These are phyloP conservation scores for Laetiporus sulphureus DNA, from an alignment of 1,284 basidiomycete species.

Conservation along the genomic window DNA sequence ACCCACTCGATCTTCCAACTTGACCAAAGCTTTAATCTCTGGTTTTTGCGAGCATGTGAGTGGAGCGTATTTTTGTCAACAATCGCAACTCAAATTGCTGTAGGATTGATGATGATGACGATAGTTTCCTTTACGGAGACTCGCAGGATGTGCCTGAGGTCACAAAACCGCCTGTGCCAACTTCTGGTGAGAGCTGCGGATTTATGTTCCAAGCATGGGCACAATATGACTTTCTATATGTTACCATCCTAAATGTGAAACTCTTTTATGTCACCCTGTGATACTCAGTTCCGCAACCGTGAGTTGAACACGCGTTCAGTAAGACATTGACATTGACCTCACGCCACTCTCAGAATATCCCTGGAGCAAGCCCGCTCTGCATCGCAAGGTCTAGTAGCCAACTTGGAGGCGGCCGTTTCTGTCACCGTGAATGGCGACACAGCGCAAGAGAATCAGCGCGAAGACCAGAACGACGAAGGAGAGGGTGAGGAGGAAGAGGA, in stretches of 20 bases:
- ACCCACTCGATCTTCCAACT: too few species aligned
- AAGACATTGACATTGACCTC: conserved; percentile 10
- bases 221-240: too few species aligned
- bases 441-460: conserved; percentile 31
- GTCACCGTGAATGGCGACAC: conserved; percentile 17
- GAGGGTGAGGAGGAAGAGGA: conserved; percentile 31
- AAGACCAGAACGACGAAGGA: conserved; percentile 31
- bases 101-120: conserved; percentile 51
- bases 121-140: conserved; percentile 68
- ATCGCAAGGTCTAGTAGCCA: conserved; percentile 40
- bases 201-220: background rate
- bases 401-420: conserved; percentile 37
- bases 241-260: conserved; percentile 6
- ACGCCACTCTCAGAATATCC: conserved; percentile 31
- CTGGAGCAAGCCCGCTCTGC: conserved; percentile 33
- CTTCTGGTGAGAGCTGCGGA: conserved; percentile 35
- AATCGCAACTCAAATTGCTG: too few species aligned
- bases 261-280: too few species aligned
- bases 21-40: too few species aligned
- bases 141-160: conserved; percentile 31
- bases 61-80: background rate
- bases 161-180: conserved; percentile 25
- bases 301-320: conserved; percentile 26
- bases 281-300: conserved; percentile 47
- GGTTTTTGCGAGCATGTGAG: background rate